Evolutionary conservation across 345 rosid species (phyloP), one percentile per base, ranked within the genome.

Genomic region (Schrenkiella parvula): DNA sequence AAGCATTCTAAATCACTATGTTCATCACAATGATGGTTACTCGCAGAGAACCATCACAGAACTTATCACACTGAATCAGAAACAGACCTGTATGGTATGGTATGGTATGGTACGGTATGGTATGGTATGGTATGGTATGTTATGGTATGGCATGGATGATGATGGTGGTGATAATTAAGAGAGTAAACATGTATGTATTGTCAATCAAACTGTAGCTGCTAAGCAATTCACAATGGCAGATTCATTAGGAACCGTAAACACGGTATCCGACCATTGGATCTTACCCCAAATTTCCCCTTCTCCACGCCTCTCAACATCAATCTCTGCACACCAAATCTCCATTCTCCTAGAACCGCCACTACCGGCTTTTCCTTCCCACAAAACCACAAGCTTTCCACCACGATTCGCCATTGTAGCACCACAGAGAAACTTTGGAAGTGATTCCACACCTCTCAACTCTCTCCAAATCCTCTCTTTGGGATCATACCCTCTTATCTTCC

Each of bases 401-500:
- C 86, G 66, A 83, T 89, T 82, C 6, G 86, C 88, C 98, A 93
- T 87, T 0, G 97, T 90, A 0, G 97, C 98, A 4, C 79, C 79
- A 14, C 79, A 75, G 38, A 93, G 80, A 71, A 89, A 90, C 83
- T 54, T 84, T 0, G 97, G 97, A 73, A 93, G 76, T 10, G 82
- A 80, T 15, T 79, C 92, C 32, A 86, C 78, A 7, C 92, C 92
- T 68, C 68, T 84, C 55, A 89, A 38, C 73, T 82, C 89, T 83
- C 72, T 87, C 98, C 97, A 93, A 39, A 21, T 41, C 61, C 83
- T 83, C 21, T 25, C 73, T 35, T 63, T 80, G 19, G 76, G 74
- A 75, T 85, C 92, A 47, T 84, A 90, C 13, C 98, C 98, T 75
- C 90, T 81, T 42, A 93, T 90, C 58, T 87, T 93, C 65, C 98